Evolutionary conservation across 768 basidiomycete species (phyloP), one percentile per base, ranked within the genome.

Genomic region (Mycena latifolia): DNA sequence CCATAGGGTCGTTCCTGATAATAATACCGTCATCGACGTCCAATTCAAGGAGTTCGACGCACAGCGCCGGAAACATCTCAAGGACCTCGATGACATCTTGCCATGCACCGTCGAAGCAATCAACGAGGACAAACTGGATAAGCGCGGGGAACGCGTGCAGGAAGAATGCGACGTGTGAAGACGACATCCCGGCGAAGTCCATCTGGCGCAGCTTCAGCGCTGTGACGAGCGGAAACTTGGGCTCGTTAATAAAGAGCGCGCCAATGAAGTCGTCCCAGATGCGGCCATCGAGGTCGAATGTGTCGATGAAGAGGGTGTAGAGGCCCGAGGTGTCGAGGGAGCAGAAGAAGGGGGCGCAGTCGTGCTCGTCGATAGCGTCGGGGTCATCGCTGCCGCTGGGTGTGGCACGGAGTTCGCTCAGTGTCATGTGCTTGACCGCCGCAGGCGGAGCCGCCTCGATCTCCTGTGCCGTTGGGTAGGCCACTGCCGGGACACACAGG

Each of bases 311-410:
- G 1, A 64, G 55, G 9, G 27, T 15, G 27, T 5, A n/a, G 35
- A 64, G 14, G 17, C 15, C 14, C 7, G 63, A 43, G 1, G 63
- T 64, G 27, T 64, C 18, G 35, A 64, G 63, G 2, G 63, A 24
- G n/a, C 7, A 10, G 29, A 64, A 64, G 48, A 64, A 64, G 12
- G 57, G 51, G 29, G 8, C 25, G 57, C 63, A 65, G 43, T 58
- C 48, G 27, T 29, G 28, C 29, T 58, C 47, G 63, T 11, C 10
- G 3, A 2, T 12, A 25, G n/a, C 37, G 27, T 60, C 35, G 0
- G 29, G 43, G 15, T 12, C 46, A 15, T 5, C 2, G 25, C 6
- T 5, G 41, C 20, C 41, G 17, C 31, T 25, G 15, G 57, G 57
- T 0, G 41, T 52, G 27, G 51, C 51, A n/a, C n/a, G 37, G 29